Evolutionary conservation across 768 basidiomycete genomes (phyloP).

Genomic region (Russula virescens): DNA sequence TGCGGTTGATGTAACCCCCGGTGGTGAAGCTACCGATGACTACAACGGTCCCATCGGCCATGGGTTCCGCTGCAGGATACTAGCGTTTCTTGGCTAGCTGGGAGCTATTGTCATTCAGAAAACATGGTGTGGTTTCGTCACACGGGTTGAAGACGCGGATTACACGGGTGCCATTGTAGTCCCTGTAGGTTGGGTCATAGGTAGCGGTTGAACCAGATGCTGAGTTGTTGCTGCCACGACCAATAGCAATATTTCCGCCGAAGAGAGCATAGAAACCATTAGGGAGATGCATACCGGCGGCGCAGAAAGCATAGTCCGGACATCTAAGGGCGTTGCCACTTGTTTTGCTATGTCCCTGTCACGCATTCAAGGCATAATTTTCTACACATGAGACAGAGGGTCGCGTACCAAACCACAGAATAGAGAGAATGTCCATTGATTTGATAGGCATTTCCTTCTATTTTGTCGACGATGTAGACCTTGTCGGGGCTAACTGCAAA

Average conservation of each 20-base stretch:
- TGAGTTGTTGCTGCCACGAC: conserved; percentile 54
- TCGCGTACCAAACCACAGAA: conserved; percentile 62
- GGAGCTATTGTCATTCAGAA: conserved; percentile 66
- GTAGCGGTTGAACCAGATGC: conserved; percentile 38
- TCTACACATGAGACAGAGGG: conserved; percentile 47
- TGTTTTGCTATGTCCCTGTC: conserved; percentile 58
- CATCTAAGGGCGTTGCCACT: conserved; percentile 59
- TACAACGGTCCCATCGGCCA: conserved; percentile 70
- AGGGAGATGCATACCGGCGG: conserved; percentile 76
- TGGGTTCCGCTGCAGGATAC: conserved; percentile 73
- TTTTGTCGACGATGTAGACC: conserved; percentile 89
- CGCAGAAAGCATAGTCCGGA: conserved; percentile 69
- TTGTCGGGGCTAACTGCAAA: conserved; percentile 74
- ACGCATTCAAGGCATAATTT: too few species aligned
- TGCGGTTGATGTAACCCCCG: conserved; percentile 76
- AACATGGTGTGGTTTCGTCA: conserved; percentile 48
- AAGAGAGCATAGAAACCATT: conserved; percentile 72
- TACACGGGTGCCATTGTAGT: conserved; percentile 73
- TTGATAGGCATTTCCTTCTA: conserved; percentile 63
- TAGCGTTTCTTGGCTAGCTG: conserved; percentile 66
- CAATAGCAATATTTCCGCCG: conserved; percentile 74
- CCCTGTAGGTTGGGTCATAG: conserved; percentile 64
- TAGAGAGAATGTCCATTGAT: conserved; percentile 67
- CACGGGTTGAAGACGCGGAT: conserved; percentile 85
- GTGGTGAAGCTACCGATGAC: conserved; percentile 78